A percentile compares a stretch with the other conserved stretches of the same genome.
Evolutionary conservation across 345 rosid species (phyloP).

Genomic region (Salix brachista): DNA sequence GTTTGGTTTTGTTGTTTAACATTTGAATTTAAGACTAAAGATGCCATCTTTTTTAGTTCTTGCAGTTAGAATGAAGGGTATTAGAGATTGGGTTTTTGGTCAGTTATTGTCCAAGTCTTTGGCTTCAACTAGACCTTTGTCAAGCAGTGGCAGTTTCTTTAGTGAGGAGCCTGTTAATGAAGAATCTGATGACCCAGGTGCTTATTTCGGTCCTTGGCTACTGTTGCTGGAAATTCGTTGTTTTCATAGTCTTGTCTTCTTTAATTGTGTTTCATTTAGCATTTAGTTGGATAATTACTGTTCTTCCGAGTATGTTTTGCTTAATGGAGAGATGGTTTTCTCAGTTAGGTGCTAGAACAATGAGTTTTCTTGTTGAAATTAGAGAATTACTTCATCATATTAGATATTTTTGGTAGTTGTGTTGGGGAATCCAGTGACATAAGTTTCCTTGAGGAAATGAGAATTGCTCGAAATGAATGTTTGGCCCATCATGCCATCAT

Average conservation of each 20-base stretch:
- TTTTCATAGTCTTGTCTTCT: neutral
- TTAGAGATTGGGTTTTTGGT: constrained; percentile 71
- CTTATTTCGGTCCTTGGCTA: neutral
- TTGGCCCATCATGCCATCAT: neutral
- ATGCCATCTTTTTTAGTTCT: neutral
- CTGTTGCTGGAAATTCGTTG: neutral
- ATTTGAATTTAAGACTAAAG: neutral
- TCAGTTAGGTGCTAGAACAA: neutral
- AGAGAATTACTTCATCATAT: neutral
- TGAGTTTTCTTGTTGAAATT: neutral
- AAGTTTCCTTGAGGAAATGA: neutral
- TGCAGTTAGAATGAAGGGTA: constrained; percentile 57
- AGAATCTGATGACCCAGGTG: constrained; percentile 45
- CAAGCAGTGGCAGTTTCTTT: constrained; percentile 44
- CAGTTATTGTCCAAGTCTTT: constrained; percentile 51
- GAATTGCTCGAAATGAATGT: neutral
- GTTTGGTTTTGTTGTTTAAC: neutral
- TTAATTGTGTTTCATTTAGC: neutral
- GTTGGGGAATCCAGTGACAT: neutral
- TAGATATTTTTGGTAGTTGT: neutral
- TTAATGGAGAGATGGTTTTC: neutral
- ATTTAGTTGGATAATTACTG: neutral
- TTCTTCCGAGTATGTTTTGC: neutral
- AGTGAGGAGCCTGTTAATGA: constrained; percentile 24
- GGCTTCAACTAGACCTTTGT: constrained; percentile 60